A percentile compares a stretch with the other conserved stretches of the same genome.
These are phyloP conservation scores for Penicillium sp. DNA, from an alignment of 2,329 filamentous ascomycete genomes.

Conservation along the genomic window DNA sequence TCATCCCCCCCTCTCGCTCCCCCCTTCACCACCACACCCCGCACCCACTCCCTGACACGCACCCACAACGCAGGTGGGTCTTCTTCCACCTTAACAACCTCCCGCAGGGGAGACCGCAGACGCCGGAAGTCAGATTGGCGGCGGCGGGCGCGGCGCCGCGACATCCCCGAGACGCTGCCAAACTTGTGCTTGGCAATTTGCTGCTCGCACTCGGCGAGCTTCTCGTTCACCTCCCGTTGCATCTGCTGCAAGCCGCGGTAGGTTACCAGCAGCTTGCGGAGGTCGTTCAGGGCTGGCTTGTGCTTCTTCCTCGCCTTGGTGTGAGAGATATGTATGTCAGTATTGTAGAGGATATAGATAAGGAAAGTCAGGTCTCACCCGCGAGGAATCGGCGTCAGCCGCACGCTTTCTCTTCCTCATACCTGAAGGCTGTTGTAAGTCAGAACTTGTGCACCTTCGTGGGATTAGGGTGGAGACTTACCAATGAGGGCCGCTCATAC, in stretches of 20 bases:
- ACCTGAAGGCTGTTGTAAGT: not conserved
- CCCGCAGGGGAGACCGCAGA: not conserved
- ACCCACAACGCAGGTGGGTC: not conserved
- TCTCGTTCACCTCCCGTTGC: not conserved
- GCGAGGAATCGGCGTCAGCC: not conserved
- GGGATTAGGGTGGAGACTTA: not conserved
- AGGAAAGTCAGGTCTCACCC: not conserved
- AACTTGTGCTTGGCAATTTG: not conserved
- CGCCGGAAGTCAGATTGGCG: not conserved
- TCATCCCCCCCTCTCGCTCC: too few species aligned
- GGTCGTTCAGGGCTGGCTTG: not conserved
- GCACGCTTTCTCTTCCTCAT: not conserved
- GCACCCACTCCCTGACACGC: not conserved
- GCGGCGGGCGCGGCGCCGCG: not conserved
- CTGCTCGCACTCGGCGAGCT: not conserved
- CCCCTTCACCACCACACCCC: not conserved
- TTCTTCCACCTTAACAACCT: not conserved
- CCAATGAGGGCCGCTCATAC: not conserved
- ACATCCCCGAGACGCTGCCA: not conserved
- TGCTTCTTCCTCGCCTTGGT: not conserved
- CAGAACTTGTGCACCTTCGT: not conserved
- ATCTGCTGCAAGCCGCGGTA: not conserved
- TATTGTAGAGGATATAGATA: not conserved
- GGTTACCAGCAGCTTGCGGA: not conserved
- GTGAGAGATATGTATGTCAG: not conserved